These are phyloP conservation scores for Eragrostis curvula DNA, from an alignment of 176 grass and related monocot genomes.

Conservation along the genomic window DNA sequence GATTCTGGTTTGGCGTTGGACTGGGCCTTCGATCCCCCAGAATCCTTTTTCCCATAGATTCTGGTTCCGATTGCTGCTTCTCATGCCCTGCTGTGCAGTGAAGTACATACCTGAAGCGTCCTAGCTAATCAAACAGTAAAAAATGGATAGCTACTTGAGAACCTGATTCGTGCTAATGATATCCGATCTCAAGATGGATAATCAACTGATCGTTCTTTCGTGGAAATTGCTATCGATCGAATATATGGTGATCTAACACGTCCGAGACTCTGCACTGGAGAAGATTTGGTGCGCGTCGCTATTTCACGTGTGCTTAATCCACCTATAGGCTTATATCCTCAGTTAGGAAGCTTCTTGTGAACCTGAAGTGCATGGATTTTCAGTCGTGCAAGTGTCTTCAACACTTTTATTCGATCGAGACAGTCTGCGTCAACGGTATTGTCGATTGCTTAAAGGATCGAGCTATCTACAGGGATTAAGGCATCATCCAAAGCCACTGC, in stretches of 20 bases:
- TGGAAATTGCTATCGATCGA: conserved; percentile 25
- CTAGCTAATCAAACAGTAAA: too few species aligned
- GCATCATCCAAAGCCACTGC: background rate
- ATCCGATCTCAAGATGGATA: background rate
- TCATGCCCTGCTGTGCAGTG: background rate
- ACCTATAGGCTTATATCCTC: background rate
- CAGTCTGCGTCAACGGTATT: background rate
- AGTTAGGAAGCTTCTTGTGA: conserved; percentile 14
- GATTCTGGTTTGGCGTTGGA: background rate
- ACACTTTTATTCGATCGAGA: background rate
- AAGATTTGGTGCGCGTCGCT: conserved; percentile 14
- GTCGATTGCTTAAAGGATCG: background rate
- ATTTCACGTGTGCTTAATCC: conserved; percentile 20
- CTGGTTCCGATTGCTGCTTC: background rate
- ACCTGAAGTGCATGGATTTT: background rate
- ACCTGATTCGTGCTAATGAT: conserved; percentile 26
- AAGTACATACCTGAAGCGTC: background rate
- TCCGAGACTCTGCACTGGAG: background rate
- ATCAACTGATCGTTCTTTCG: background rate
- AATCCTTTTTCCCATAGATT: background rate
- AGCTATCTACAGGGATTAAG: background rate
- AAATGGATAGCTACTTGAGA: background rate
- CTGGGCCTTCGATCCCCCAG: background rate
- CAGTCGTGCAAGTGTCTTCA: background rate
- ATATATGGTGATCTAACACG: conserved; percentile 37